Evolutionary conservation across 768 basidiomycete genomes (phyloP).

Genomic region (Suillus bovinus): DNA sequence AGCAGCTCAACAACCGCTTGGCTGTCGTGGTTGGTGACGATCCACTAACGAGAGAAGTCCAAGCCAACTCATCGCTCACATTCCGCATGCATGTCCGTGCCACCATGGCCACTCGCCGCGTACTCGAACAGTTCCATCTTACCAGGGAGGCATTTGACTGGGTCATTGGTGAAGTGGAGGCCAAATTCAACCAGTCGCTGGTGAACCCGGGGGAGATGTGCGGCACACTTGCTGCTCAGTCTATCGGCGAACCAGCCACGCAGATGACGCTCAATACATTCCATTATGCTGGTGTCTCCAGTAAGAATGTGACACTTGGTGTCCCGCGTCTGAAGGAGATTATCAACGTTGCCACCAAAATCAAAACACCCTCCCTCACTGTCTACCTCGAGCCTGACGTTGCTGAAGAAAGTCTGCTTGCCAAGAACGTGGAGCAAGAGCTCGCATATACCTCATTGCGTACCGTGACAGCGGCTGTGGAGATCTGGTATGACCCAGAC

Average conservation of each 20-base stretch:
- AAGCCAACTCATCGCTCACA: conserved; percentile 85
- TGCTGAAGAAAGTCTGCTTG: conserved; percentile 54
- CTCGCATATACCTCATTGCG: conserved; percentile 92
- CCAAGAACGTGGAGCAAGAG: conserved; percentile 91
- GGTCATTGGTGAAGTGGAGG: conserved; percentile 93
- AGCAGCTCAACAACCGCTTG: conserved; percentile 72
- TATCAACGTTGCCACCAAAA: conserved; percentile 97
- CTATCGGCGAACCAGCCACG: conserved; percentile 98
- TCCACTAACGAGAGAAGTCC: conserved; percentile 69
- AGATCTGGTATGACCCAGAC: conserved; percentile 98
- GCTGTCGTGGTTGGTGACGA: conserved; percentile 90
- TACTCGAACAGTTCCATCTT: conserved; percentile 86
- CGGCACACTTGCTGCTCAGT: conserved; percentile 95
- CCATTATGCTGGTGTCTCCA: conserved; percentile 99
- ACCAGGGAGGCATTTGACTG: conserved; percentile 96
- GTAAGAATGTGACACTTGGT: conserved; percentile 99
- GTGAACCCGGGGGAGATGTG: conserved; percentile 99
- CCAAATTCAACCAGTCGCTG: conserved; percentile 92
- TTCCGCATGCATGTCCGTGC: conserved; percentile 94
- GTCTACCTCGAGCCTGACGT: conserved; percentile 83
- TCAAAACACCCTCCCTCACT: conserved; percentile 96
- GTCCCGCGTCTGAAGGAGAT: conserved; percentile 99
- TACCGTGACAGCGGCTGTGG: conserved; percentile 92
- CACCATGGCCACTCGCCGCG: conserved; percentile 82
- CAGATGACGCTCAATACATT: conserved; percentile 99